Conservation (phyloP, 2,329 filamentous ascomycete genomes). For the Cordyceps fumosorosea region DNA sequence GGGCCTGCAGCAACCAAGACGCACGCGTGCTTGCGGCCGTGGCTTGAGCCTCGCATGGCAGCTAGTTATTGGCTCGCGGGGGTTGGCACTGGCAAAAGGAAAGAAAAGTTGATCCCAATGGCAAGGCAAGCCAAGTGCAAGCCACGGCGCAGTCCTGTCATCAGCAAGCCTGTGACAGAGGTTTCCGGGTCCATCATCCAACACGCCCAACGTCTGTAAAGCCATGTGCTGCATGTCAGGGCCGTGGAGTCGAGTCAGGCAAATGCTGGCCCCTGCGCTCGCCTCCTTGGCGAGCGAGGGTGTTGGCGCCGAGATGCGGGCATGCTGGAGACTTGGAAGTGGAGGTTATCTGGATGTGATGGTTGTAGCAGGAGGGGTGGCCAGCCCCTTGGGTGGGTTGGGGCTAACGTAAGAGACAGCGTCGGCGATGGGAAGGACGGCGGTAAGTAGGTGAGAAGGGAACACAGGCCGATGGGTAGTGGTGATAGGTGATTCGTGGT, state of each 20-base stretch:
- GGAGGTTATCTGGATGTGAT: background rate
- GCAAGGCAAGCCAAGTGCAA: background rate
- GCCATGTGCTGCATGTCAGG: conserved; percentile 6
- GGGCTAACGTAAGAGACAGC: background rate
- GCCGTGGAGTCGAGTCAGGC: conserved; percentile 4
- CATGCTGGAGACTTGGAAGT: background rate
- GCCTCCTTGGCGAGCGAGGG: background rate
- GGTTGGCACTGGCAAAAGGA: background rate
- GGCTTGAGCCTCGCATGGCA: background rate
- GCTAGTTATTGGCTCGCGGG: background rate
- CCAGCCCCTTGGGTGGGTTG: background rate
- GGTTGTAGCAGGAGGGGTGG: background rate
- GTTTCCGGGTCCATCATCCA: conserved; percentile 1
- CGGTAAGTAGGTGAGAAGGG: background rate
- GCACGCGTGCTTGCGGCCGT: background rate
- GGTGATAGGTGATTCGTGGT: background rate
- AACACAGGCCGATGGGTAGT: background rate
- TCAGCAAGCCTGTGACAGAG: conserved; percentile 1
- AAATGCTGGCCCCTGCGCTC: background rate
- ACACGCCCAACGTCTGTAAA: conserved; percentile 7
- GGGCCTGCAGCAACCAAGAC: background rate
- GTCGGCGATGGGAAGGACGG: conserved; percentile 2
- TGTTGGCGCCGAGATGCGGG: background rate
- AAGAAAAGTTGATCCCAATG: background rate
- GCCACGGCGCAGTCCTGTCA: background rate